Evolutionary conservation across 1,284 basidiomycete species (phyloP).

Genomic region (Polyporus tsugae): DNA sequence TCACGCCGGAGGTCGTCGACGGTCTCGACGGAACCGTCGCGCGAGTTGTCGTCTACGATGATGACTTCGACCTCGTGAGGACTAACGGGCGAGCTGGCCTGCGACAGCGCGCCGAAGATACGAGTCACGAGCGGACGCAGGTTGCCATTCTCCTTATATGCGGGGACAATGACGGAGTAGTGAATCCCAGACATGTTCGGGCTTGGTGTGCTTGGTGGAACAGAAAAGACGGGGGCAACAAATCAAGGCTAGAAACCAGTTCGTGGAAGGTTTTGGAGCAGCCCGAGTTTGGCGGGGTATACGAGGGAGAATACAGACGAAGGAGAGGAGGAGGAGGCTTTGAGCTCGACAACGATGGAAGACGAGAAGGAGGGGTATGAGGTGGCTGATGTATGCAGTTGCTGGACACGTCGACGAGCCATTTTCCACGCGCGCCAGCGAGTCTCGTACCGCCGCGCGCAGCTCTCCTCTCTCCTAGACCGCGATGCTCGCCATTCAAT

Average conservation of each 20-base stretch:
- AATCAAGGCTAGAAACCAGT: conserved; percentile 9
- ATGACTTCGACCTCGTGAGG: conserved; percentile 49
- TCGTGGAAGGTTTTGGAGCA: conserved; percentile 7
- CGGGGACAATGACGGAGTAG: conserved; percentile 55
- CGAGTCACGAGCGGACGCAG: conserved; percentile 50
- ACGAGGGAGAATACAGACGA: conserved; percentile 12
- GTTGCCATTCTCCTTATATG: conserved; percentile 55
- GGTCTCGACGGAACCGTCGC: conserved; percentile 52
- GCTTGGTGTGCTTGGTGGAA: background rate
- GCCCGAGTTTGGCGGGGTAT: conserved; percentile 26
- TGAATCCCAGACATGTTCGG: conserved; percentile 36
- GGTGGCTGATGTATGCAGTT: conserved; percentile 12
- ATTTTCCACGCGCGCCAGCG: background rate
- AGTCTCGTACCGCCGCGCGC: background rate
- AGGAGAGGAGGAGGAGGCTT: conserved; percentile 3
- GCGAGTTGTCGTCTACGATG: conserved; percentile 57
- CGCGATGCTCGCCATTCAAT: background rate
- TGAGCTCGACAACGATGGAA: background rate
- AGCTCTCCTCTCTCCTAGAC: background rate
- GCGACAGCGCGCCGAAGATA: conserved; percentile 44
- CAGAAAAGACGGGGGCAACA: background rate
- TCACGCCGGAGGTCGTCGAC: conserved; percentile 47
- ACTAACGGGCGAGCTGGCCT: conserved; percentile 41
- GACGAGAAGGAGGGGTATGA: conserved; percentile 12
- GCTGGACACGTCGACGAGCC: conserved; percentile 27